Conservation (phyloP, 192 early-diverging fungal species). For the Oehlia diaphana region DNA sequence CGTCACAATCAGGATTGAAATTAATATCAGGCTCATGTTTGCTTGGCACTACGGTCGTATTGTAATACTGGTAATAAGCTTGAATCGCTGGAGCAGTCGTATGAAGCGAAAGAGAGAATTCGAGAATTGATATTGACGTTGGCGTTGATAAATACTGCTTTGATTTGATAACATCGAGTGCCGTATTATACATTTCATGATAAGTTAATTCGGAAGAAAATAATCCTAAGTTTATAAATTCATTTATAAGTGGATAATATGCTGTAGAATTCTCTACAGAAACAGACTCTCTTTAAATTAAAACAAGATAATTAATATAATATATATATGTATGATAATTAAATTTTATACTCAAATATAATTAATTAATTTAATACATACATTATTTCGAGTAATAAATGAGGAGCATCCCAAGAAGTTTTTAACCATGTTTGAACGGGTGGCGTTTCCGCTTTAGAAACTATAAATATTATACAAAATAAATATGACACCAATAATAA, state of each 20-base stretch:
- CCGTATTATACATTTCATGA: slow-evolving; percentile 52
- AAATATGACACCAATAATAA: not conserved
- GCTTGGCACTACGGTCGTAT: slow-evolving; percentile 61
- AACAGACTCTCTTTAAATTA: slow-evolving; percentile 59
- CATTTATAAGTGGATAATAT: slow-evolving; percentile 63
- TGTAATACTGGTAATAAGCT: slow-evolving; percentile 82
- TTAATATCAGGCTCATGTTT: slow-evolving; percentile 33
- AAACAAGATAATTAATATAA: not conserved
- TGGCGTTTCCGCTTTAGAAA: slow-evolving; percentile 36
- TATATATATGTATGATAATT: not conserved
- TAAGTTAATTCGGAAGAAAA: slow-evolving; percentile 32
- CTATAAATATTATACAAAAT: not conserved
- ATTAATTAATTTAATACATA: slow-evolving; percentile 35
- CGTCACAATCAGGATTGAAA: slow-evolving; percentile 54
- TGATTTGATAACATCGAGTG: slow-evolving; percentile 50
- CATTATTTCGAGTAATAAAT: slow-evolving; percentile 74
- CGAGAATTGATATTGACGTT: slow-evolving; percentile 59
- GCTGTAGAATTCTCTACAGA: slow-evolving; percentile 61
- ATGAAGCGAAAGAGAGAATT: slow-evolving; percentile 70
- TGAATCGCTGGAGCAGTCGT: slow-evolving; percentile 76
- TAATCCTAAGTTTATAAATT: slow-evolving; percentile 45
- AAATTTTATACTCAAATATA: not conserved
- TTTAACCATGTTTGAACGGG: slow-evolving; percentile 50
- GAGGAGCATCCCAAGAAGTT: slow-evolving; percentile 66
- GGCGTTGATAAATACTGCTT: slow-evolving; percentile 39